A percentile compares a stretch with the other conserved stretches of the same genome.
These are phyloP conservation scores for Microcyclosporella mali DNA, from an alignment of 2,329 filamentous ascomycete genomes.

Conservation along the genomic window DNA sequence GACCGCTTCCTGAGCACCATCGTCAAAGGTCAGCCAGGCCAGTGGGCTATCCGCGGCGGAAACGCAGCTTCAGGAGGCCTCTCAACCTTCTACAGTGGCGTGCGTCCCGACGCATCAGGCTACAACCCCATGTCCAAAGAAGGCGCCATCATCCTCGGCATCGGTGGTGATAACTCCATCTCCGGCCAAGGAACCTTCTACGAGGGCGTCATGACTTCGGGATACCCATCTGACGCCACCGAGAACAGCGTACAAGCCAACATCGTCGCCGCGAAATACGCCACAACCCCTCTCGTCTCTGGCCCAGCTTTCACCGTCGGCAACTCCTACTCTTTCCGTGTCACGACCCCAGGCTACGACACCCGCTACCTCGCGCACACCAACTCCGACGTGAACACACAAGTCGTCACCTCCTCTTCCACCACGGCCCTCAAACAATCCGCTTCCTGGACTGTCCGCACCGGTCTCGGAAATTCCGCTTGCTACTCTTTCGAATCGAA, in stretches of 20 bases:
- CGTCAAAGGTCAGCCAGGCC: conserved; percentile 51
- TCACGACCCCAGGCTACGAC: conserved; percentile 50
- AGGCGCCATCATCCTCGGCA: conserved; percentile 62
- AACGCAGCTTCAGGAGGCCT: conserved; percentile 51
- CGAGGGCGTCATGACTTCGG: conserved; percentile 59
- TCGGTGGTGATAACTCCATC: conserved; percentile 60
- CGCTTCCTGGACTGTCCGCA: conserved; percentile 49
- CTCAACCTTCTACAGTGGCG: conserved; percentile 55
- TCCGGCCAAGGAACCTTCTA: conserved; percentile 49
- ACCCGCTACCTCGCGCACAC: conserved; percentile 51
- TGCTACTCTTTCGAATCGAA: conserved; percentile 58
- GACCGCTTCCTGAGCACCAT: conserved; percentile 52
- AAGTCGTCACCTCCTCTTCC: conserved; percentile 50
- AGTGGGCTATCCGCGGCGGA: conserved; percentile 56
- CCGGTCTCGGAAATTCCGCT: conserved; percentile 50
- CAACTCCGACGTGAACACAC: conserved; percentile 47
- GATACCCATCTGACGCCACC: conserved; percentile 55
- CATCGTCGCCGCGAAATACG: conserved; percentile 55
- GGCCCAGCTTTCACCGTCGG: conserved; percentile 48
- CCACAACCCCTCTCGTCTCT: conserved; percentile 35
- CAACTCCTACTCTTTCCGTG: conserved; percentile 48
- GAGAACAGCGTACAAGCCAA: conserved; percentile 49
- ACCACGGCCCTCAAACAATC: conserved; percentile 45
- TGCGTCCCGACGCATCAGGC: conserved; percentile 44
- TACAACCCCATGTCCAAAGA: conserved; percentile 61